phyloP scores from a whole-genome alignment of 768 basidiomycete species.

The Cyathus striatus region DNA sequence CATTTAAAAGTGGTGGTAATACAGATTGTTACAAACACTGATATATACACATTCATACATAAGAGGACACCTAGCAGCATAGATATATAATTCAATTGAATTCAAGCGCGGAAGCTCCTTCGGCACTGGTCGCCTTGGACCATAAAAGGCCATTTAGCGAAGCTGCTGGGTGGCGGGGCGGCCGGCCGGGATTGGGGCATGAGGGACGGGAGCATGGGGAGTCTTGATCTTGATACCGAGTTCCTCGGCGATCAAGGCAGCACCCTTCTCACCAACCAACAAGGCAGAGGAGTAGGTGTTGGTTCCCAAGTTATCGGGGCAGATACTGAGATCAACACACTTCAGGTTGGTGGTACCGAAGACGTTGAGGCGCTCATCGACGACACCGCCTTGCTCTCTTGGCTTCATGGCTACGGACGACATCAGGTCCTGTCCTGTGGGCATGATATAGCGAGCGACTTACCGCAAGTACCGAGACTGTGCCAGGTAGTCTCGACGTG shows the following conservation, averaged over 20 bases:
- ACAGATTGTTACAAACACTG: neutral
- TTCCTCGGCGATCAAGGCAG: constrained; percentile 54
- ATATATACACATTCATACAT: too few relatives aligned
- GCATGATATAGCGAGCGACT: constrained; percentile 2
- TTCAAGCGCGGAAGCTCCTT: too few relatives aligned
- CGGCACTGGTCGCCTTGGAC: neutral
- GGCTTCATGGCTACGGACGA: constrained; percentile 55
- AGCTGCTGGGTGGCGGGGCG: constrained; percentile 42
- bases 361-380: constrained; percentile 59
- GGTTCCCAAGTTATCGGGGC: constrained; percentile 68
- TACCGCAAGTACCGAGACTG: constrained; percentile 55
- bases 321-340: constrained; percentile 64
- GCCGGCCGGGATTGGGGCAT: constrained; percentile 55
- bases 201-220: constrained; percentile 67
- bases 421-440: neutral
- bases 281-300: constrained; percentile 72
- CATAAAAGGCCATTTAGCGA: constrained; percentile 23
- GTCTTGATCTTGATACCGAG: constrained; percentile 61
- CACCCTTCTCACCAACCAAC: constrained; percentile 67
- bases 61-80: neutral
- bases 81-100: neutral
- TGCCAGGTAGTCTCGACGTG: constrained; percentile 80
- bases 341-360: constrained; percentile 65
- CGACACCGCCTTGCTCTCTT: constrained; percentile 58
- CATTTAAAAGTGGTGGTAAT: neutral